These are phyloP conservation scores for Carex pumila DNA, from an alignment of 176 grass and related monocot genomes.

Conservation along the genomic window DNA sequence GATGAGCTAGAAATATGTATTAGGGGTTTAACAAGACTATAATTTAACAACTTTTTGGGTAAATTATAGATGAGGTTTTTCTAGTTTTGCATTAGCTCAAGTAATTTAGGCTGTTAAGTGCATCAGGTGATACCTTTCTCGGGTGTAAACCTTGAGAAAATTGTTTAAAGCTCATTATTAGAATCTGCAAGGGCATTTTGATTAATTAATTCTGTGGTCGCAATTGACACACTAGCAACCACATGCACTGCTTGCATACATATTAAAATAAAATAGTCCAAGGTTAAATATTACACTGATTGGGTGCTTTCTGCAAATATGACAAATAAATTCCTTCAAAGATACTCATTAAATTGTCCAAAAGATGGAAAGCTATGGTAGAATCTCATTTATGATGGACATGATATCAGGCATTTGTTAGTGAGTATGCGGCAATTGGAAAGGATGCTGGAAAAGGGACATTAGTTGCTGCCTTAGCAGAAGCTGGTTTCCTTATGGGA, in stretches of 20 bases:
- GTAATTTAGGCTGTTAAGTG: background rate
- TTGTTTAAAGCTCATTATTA: background rate
- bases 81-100: background rate
- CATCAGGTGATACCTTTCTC: background rate
- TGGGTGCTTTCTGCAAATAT: background rate
- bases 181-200: background rate
- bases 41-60: background rate
- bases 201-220: background rate
- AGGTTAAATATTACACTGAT: background rate
- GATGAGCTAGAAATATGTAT: background rate
- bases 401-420: slow-evolving; percentile 72
- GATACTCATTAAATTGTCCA: background rate
- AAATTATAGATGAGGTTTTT: background rate
- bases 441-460: slow-evolving; percentile 89
- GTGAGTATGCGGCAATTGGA: slow-evolving; percentile 96
- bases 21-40: background rate
- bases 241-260: background rate
- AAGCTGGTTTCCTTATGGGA: slow-evolving; percentile 88
- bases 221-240: background rate
- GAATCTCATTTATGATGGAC: background rate
- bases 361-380: background rate
- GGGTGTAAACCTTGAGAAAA: background rate
- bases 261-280: background rate
- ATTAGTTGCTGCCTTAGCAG: slow-evolving; percentile 73
- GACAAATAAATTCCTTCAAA: background rate